Evolutionary conservation across 352 stramenopile species (phyloP).

Genomic region (Globisporangium radiosum): DNA sequence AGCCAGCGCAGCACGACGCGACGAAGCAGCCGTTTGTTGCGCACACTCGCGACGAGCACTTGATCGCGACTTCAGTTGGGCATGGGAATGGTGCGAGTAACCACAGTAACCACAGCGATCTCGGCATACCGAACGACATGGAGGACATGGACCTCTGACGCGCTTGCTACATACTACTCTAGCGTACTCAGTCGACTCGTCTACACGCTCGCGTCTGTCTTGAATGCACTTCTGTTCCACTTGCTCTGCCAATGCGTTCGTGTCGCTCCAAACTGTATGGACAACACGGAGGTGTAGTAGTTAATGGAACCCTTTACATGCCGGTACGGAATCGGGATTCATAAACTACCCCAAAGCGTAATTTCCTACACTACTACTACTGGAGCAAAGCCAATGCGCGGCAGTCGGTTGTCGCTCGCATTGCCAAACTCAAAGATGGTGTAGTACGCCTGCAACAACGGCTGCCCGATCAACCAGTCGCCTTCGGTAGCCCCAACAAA

Average conservation of each 20-base stretch:
- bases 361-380: background rate
- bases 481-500: background rate
- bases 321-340: too few species aligned
- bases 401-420: background rate
- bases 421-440: slow-evolving; percentile 6
- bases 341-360: too few species aligned
- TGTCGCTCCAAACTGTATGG: too few species aligned
- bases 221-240: background rate
- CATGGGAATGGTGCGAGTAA: background rate
- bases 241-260: too few species aligned
- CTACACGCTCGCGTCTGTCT: background rate
- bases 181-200: background rate
- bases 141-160: slow-evolving; percentile 1
- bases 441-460: slow-evolving; percentile 10
- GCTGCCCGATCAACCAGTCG: slow-evolving; percentile 1
- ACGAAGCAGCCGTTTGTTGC: slow-evolving; percentile 9
- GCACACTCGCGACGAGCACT: background rate
- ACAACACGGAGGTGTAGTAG: too few species aligned
- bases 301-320: too few species aligned
- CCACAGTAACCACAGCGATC: background rate
- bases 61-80: background rate
- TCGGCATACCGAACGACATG: background rate
- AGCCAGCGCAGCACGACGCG: slow-evolving; percentile 7
- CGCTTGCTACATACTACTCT: background rate
- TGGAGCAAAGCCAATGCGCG: slow-evolving; percentile 5